These are phyloP conservation scores for Saccharum spontaneum DNA, from an alignment of 176 grass and related monocot genomes.

Conservation along the genomic window DNA sequence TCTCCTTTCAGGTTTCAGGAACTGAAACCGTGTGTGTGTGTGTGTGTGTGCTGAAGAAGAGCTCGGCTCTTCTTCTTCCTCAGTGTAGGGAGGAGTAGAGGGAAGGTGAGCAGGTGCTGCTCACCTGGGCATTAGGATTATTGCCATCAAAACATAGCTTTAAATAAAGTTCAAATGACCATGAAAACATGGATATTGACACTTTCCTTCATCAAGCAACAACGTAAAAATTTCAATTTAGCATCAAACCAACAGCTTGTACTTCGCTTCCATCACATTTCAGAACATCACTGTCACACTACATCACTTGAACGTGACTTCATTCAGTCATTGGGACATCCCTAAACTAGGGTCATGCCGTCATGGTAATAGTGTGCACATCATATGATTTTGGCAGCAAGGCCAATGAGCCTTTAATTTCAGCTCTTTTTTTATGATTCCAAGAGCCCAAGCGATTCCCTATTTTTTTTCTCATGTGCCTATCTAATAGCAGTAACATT, in stretches of 20 bases:
- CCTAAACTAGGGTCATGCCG: neutral
- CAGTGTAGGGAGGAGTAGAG: too few relatives aligned
- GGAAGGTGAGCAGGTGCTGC: too few relatives aligned
- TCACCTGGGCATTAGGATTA: too few relatives aligned
- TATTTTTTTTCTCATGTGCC: slow-evolving; percentile 1
- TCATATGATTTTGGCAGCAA: neutral
- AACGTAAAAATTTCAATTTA: neutral
- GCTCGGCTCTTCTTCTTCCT: too few relatives aligned
- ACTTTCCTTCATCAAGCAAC: slow-evolving; percentile 6
- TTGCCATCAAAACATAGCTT: too few relatives aligned
- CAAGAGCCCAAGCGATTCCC: neutral
- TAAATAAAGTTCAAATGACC: neutral
- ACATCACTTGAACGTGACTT: neutral
- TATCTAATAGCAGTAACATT: neutral
- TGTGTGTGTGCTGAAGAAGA: too few relatives aligned
- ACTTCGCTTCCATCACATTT: neutral
- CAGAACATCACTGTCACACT: neutral
- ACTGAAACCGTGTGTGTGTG: too few relatives aligned
- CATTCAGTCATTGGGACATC: neutral
- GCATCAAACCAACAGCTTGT: neutral
- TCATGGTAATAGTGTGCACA: neutral
- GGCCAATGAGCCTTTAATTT: neutral
- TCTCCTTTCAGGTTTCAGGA: too few relatives aligned
- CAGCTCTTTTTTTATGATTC: neutral
- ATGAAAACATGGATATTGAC: neutral